These are phyloP conservation scores for Trichoderma koningii DNA, from an alignment of 2,329 filamentous ascomycete genomes.

Conservation along the genomic window DNA sequence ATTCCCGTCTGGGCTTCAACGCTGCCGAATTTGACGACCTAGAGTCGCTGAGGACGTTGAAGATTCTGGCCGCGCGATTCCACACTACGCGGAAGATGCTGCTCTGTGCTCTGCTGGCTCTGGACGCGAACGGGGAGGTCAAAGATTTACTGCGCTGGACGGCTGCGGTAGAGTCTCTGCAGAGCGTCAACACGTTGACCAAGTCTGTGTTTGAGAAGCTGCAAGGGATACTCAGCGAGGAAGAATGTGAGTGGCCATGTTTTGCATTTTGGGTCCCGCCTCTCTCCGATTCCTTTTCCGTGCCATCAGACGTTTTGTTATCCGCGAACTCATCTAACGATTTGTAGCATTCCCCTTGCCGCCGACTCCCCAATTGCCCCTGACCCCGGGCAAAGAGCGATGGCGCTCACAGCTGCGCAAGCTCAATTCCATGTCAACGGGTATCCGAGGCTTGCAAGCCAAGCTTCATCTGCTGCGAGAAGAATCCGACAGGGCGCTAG, in stretches of 20 bases:
- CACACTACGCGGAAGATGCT: conserved; percentile 81
- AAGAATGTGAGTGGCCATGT: conserved; percentile 65
- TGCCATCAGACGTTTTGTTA: not conserved
- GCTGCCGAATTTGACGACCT: conserved; percentile 73
- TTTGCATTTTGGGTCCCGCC: not conserved
- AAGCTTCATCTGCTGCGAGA: conserved; percentile 92
- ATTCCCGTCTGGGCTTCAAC: conserved; percentile 66
- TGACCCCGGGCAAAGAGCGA: conserved; percentile 77
- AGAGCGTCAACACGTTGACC: conserved; percentile 63
- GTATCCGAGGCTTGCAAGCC: conserved; percentile 87
- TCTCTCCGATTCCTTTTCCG: not conserved
- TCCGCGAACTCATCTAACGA: conserved; percentile 18
- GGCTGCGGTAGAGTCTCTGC: conserved; percentile 73
- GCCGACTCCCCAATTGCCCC: conserved; percentile 58
- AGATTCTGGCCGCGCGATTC: conserved; percentile 77
- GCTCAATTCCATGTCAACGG: conserved; percentile 83
- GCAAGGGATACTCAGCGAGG: conserved; percentile 70
- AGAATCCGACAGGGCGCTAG: conserved; percentile 78
- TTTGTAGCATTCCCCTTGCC: conserved; percentile 54
- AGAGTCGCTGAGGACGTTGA: conserved; percentile 77
- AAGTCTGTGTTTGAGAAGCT: conserved; percentile 65
- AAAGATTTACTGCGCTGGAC: conserved; percentile 79
- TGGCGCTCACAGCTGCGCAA: conserved; percentile 86
- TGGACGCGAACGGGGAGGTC: conserved; percentile 78
- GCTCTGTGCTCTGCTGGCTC: conserved; percentile 82